Base-by-base conservation (phyloP, 495 filamentous ascomycete species). In the Margaritispora aquatica region DNA sequence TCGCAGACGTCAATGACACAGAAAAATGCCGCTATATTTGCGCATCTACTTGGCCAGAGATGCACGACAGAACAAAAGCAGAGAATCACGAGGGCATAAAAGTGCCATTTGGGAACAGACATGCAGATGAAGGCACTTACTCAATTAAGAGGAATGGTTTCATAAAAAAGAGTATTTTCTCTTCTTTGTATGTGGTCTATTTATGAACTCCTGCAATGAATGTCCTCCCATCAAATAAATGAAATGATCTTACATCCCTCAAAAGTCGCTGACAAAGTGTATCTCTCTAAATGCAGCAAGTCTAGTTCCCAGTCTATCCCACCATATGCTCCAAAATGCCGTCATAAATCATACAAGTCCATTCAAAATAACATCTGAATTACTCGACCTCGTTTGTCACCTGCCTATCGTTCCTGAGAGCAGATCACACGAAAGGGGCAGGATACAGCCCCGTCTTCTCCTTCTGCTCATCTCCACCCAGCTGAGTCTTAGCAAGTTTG, bases 401-500 rank as follows among this genome's bases (percentile, higher is more conserved):
- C 29, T 13, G 29, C 29, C 29, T 34, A 34, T n/a, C n/a, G n/a
- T n/a, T n/a, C n/a, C n/a, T n/a, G n/a, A n/a, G n/a, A n/a, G n/a
- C n/a, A n/a, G n/a, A n/a, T 58, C 31, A 59, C 10, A 59, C 48
- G 24, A 59, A 59, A 17, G 57, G 48, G 4, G 47, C 57, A 15
- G 57, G 17, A 19, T 59, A 59, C 0, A 59, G 21, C 23, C 49
- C 49, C 5, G 57, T 59, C 17, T 38, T 26, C 23, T 59, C 49
- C 31, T 59, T 59, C 49, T 59, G 57, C 21, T 59, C 57, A 26
- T 59, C 57, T 9, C 57, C 57, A 17, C 57, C 57, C 26, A 53
- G 19, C 47, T 59, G 57, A 26, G 2, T 23, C 13, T 26, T 52
- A 1, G 57, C 57, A 8, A 59, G 58, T 38, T 41, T 63, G 20